phyloP scores from a whole-genome alignment of 2,329 filamentous ascomycete species.

The Pezicula rhizophila region DNA sequence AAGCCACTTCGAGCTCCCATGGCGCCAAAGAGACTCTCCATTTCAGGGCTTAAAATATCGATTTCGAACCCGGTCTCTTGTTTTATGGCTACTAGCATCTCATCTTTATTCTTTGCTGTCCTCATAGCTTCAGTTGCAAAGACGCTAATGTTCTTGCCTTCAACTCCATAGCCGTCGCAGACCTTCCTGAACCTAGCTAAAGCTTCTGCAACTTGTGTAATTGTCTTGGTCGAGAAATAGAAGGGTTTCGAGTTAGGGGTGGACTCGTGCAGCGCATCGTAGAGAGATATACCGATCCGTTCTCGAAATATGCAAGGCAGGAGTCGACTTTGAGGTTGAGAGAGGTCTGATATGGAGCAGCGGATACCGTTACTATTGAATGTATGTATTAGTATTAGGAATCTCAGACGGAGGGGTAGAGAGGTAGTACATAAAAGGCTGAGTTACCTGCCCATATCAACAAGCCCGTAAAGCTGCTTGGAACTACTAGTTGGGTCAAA shows the following conservation, averaged over 20 bases:
- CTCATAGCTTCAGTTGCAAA: constrained; percentile 88
- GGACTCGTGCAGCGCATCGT: constrained; percentile 65
- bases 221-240: constrained; percentile 48
- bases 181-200: constrained; percentile 66
- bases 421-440: not conserved
- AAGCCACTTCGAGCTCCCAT: constrained; percentile 77
- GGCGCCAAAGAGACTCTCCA: constrained; percentile 78
- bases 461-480: constrained; percentile 24
- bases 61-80: constrained; percentile 61
- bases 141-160: constrained; percentile 58
- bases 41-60: constrained; percentile 66
- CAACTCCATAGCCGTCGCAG: constrained; percentile 65
- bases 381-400: constrained; percentile 5
- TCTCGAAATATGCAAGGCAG: constrained; percentile 73
- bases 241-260: constrained; percentile 26
- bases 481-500: constrained; percentile 10
- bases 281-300: constrained; percentile 76
- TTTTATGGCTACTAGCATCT: constrained; percentile 61
- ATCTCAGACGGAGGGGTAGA: not conserved
- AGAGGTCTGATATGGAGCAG: constrained; percentile 82
- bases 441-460: constrained; percentile 30
- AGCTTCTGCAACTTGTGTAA: constrained; percentile 58
- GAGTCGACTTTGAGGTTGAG: constrained; percentile 63
- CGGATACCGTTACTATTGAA: constrained; percentile 75
- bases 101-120: constrained; percentile 65